Conservation (phyloP, 2,329 filamentous ascomycete species). For the Tolypocladium tundrense region DNA sequence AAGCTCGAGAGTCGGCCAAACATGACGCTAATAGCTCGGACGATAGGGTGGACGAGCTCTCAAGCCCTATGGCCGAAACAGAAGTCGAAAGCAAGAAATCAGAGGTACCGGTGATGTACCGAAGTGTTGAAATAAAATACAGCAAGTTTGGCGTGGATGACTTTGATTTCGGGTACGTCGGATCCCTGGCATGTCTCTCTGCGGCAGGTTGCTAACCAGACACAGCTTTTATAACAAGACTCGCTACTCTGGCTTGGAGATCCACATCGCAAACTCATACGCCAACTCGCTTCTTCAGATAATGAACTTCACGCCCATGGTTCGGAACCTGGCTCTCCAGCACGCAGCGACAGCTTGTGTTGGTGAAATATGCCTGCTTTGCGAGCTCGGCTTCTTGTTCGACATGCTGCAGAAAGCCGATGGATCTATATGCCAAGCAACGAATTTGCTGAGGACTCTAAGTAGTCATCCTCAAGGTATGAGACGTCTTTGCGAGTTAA, state of each 20-base stretch:
- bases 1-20: constrained; percentile 58
- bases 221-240: constrained; percentile 88
- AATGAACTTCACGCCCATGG: constrained; percentile 77
- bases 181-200: neutral
- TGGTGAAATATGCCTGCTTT: constrained; percentile 75
- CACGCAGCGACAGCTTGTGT: constrained; percentile 82
- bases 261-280: constrained; percentile 94
- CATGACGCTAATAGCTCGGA: constrained; percentile 30
- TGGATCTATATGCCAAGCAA: constrained; percentile 90
- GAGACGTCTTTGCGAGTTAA: constrained; percentile 3
- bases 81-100: constrained; percentile 66
- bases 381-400: constrained; percentile 89
- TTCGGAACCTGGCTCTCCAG: constrained; percentile 79
- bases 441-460: constrained; percentile 85
- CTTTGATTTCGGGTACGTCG: constrained; percentile 80
- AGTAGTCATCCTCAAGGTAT: constrained; percentile 68
- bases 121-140: constrained; percentile 95
- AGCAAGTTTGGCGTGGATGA: constrained; percentile 99
- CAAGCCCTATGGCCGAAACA: constrained; percentile 55
- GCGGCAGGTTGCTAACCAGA: constrained; percentile 8
- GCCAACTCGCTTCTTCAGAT: constrained; percentile 87
- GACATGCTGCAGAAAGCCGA: constrained; percentile 97
- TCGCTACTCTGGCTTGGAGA: constrained; percentile 82
- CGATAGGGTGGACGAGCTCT: constrained; percentile 43
- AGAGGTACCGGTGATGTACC: constrained; percentile 81